Base-by-base conservation (phyloP, 2,329 filamentous ascomycete species). In the Furcasterigmium furcatum region DNA sequence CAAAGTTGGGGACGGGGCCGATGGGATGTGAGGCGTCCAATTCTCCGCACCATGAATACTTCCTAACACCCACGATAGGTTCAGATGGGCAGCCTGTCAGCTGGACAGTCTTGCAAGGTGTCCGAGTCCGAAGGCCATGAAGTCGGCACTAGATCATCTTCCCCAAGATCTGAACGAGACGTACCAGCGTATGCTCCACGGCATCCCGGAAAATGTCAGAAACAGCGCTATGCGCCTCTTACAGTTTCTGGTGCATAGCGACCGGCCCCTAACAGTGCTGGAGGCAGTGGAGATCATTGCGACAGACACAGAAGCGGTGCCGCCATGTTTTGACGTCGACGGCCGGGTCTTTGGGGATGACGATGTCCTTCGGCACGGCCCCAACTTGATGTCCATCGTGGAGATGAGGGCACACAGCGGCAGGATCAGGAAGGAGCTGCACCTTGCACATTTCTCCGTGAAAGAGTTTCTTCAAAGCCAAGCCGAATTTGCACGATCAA, bases 281-380 rank as follows among this genome's bases (percentile, higher is more conserved):
- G 57, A 60, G 41, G 58, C 54, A 27, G 35, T 46, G 7, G 54
- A 60, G 4, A 38, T 59, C n/a, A 47, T 60, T 41, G 55, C 54
- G 1, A 55, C 49, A n/a, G n/a, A 49, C 12, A 48, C 47, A 9
- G 50, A 53, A 9, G 3, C 24, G 14, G 44, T 52, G n/a, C 24
- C 39, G 4, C 38, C 19, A 21, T 24, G 44, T 3, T 55, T 58
- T 43, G 20, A 55, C 19, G 18, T 46, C 9, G 20, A 43, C 5
- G 24, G 39, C 27, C 41, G 54, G 45, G 35, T 53, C 14, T 52
- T 46, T 20, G 4, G 9, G 4, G 30, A 44, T 3, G 5, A 8
- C 0, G 38, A 54, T 1, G 20, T 55, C 22, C 14, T 53, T 19
- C 24, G 13, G 7, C 55, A 56, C 25, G 57, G 52, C 30, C 55